These are phyloP conservation scores for Lactuca saligna DNA, from an alignment of 129 eudicot genomes.

Conservation along the genomic window DNA sequence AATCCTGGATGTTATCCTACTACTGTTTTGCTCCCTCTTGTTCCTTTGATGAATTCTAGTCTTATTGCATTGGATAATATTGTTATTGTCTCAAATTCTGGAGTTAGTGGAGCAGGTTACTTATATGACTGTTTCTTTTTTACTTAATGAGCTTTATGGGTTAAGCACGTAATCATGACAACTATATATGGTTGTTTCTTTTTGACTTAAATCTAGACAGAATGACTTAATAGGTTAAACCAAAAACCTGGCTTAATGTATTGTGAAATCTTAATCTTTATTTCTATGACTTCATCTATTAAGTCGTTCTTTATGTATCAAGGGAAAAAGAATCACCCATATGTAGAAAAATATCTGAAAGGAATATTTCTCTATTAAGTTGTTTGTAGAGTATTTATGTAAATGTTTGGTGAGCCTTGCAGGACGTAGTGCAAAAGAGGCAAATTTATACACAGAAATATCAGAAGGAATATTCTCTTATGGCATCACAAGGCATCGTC, in stretches of 20 bases:
- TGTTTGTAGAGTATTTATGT: not conserved
- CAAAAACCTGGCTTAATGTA: too few relatives aligned
- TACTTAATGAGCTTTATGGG: not conserved
- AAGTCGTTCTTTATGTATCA: too few relatives aligned
- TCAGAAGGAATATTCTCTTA: slow-evolving; percentile 97
- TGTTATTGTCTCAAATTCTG: slow-evolving; percentile 89
- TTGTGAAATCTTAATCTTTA: too few relatives aligned
- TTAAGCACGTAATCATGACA: not conserved
- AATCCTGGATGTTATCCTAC: slow-evolving; percentile 99
- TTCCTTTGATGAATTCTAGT: slow-evolving; percentile 61
- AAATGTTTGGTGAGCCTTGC: slow-evolving; percentile 26
- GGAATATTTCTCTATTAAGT: not conserved
- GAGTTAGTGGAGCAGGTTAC: slow-evolving; percentile 98
- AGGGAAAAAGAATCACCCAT: too few relatives aligned
- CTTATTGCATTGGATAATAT: slow-evolving; percentile 65
- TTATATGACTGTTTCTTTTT: not conserved
- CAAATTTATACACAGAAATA: slow-evolving; percentile 92
- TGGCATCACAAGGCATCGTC: slow-evolving; percentile 96
- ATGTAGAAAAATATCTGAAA: too few relatives aligned
- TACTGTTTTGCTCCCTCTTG: slow-evolving; percentile 82
- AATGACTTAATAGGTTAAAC: not conserved
- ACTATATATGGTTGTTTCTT: not conserved
- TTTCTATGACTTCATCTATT: too few relatives aligned
- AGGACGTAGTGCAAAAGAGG: slow-evolving; percentile 99
- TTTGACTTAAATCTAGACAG: not conserved